phyloP scores from a whole-genome alignment of 2,329 filamentous ascomycete genomes.

The Niveomyces coronatus region DNA sequence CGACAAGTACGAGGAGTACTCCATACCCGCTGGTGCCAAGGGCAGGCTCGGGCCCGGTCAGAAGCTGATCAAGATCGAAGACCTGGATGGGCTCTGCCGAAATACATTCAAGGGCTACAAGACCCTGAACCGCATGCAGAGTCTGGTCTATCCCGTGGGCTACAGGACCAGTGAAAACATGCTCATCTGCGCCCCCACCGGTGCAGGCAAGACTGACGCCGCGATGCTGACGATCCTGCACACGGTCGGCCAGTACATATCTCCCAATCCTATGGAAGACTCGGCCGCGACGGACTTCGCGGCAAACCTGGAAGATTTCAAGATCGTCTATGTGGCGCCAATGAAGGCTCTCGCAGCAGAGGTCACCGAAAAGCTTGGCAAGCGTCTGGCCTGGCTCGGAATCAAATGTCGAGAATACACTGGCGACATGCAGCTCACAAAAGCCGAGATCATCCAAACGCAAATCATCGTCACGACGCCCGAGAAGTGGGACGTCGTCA shows the following conservation, averaged over 20 bases:
- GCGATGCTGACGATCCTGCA: constrained; percentile 95
- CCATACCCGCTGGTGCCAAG: constrained; percentile 71
- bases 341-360: constrained; percentile 98
- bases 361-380: constrained; percentile 88
- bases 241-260: constrained; percentile 74
- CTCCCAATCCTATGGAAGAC: constrained; percentile 69
- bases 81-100: constrained; percentile 80
- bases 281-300: constrained; percentile 66
- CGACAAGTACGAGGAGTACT: constrained; percentile 81
- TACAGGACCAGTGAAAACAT: constrained; percentile 97
- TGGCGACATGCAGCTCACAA: constrained; percentile 97
- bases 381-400: constrained; percentile 85
- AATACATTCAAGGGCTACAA: constrained; percentile 95
- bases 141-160: constrained; percentile 85
- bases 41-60: constrained; percentile 63
- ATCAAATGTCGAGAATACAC: constrained; percentile 89
- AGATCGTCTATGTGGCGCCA: constrained; percentile 95
- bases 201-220: constrained; percentile 97
- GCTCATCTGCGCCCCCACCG: constrained; percentile 95
- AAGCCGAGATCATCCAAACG: constrained; percentile 87
- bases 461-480: constrained; percentile 98
- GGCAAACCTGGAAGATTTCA: constrained; percentile 82
- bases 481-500: constrained; percentile 99
- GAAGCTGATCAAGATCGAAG: constrained; percentile 66
- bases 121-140: constrained; percentile 94